A percentile compares a stretch with the other conserved stretches of the same genome.
Evolutionary conservation across 768 basidiomycete genomes (phyloP).

Genomic region (Lentinula sp.): DNA sequence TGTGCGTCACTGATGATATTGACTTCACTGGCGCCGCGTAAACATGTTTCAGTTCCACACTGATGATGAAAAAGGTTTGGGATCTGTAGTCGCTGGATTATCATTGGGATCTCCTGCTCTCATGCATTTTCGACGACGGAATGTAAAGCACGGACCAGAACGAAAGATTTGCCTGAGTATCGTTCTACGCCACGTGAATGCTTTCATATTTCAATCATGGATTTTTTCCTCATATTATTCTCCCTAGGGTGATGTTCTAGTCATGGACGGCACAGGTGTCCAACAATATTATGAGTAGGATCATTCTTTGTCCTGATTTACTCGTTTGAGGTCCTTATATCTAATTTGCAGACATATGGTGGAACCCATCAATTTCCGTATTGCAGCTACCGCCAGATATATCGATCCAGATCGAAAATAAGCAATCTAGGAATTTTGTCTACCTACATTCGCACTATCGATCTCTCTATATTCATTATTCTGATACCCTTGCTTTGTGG

Average conservation of each 20-base stretch:
- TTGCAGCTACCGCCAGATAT: conserved; percentile 72
- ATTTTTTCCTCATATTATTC: background rate
- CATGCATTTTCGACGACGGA: conserved; percentile 65
- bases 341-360: conserved; percentile 59
- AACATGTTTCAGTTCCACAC: conserved; percentile 60
- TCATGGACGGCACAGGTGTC: conserved; percentile 69
- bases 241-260: conserved; percentile 64
- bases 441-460: background rate
- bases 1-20: conserved; percentile 30
- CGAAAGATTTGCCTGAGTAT: conserved; percentile 40
- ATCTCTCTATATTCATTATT: background rate
- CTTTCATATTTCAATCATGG: background rate
- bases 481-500: background rate
- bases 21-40: background rate
- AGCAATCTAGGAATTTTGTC: background rate
- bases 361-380: conserved; percentile 66
- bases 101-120: conserved; percentile 72
- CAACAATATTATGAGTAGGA: conserved; percentile 65
- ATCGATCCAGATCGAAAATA: conserved; percentile 25
- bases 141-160: conserved; percentile 2
- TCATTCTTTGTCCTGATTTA: background rate
- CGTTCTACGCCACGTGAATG: conserved; percentile 59
- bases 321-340: background rate
- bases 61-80: conserved; percentile 69
- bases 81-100: conserved; percentile 67